phyloP scores from a whole-genome alignment of 2,329 filamentous ascomycete species.

The Paecilomyces formosus region DNA sequence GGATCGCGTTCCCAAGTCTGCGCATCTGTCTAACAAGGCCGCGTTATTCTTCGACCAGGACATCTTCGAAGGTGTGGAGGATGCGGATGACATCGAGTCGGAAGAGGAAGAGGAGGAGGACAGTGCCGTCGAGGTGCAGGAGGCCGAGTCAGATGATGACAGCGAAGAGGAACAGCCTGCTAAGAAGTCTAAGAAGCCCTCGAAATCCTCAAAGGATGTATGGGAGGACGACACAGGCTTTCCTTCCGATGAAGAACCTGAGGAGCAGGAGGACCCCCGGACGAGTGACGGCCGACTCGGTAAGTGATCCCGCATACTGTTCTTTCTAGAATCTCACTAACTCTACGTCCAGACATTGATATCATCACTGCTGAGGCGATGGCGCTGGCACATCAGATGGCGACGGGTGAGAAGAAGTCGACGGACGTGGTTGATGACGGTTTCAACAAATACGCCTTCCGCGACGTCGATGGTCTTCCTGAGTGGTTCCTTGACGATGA shows the following conservation, averaged over 20 bases:
- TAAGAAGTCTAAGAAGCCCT: slow-evolving; percentile 5
- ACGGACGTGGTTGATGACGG: slow-evolving; percentile 79
- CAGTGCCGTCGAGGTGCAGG: slow-evolving; percentile 28
- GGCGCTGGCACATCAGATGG: slow-evolving; percentile 89
- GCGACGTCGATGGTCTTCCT: slow-evolving; percentile 82
- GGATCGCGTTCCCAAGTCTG: slow-evolving; percentile 26
- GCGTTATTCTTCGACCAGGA: slow-evolving; percentile 90
- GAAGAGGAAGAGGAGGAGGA: slow-evolving; percentile 17
- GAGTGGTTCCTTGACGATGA: slow-evolving; percentile 99
- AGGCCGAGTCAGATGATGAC: slow-evolving; percentile 5
- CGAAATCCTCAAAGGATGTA: slow-evolving; percentile 12
- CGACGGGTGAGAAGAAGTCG: slow-evolving; percentile 72
- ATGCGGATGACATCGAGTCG: slow-evolving; percentile 53
- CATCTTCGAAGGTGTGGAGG: slow-evolving; percentile 78
- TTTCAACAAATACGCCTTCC: slow-evolving; percentile 89
- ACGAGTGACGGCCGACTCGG: slow-evolving; percentile 37
- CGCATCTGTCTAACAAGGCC: slow-evolving; percentile 73
- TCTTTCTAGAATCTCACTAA: slow-evolving; percentile 16
- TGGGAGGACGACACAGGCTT: slow-evolving; percentile 14
- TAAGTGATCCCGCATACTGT: slow-evolving; percentile 17
- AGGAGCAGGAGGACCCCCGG: slow-evolving; percentile 29
- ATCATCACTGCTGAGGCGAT: slow-evolving; percentile 99
- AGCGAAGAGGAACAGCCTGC: neutral
- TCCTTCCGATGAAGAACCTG: slow-evolving; percentile 29
- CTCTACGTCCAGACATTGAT: slow-evolving; percentile 63